Percentiles rank a stretch among this genome's conserved stretches.
Conservation (phyloP, 805 yeast genomes). For the Ogataea glucozyma region DNA sequence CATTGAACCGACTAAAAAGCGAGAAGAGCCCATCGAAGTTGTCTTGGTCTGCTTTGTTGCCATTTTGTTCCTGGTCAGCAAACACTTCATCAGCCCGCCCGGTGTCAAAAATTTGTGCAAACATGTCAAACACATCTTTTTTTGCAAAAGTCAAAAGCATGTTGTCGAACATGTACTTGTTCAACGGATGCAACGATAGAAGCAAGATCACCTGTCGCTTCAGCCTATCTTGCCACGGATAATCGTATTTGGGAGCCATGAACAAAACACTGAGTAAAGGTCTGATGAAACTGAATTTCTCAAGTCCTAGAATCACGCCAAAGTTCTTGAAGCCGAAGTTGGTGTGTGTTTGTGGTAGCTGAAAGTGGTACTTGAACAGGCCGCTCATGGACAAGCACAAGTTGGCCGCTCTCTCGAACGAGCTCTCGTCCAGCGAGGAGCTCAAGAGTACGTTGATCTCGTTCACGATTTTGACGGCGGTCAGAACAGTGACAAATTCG, state of each 20-base stretch:
- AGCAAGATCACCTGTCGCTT: conserved; percentile 25
- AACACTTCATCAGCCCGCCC: background rate
- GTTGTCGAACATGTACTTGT: conserved; percentile 19
- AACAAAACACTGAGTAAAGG: conserved; percentile 18
- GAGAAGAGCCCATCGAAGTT: conserved; percentile 16
- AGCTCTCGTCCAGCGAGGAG: conserved; percentile 14
- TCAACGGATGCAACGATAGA: conserved; percentile 25
- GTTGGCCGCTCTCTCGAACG: conserved; percentile 15
- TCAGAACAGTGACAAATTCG: conserved; percentile 30
- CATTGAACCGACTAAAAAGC: conserved; percentile 22
- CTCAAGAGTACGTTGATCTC: conserved; percentile 17
- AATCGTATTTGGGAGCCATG: conserved; percentile 18
- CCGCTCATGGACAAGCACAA: conserved; percentile 22
- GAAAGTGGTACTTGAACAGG: conserved; percentile 30
- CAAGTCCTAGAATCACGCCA: conserved; percentile 22
- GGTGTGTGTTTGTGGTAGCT: conserved; percentile 24
- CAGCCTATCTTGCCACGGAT: conserved; percentile 22
- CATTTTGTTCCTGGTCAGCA: conserved; percentile 2
- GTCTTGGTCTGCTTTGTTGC: conserved; percentile 6
- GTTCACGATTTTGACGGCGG: conserved; percentile 22
- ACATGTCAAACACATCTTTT: conserved; percentile 13
- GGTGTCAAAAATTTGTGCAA: conserved; percentile 11
- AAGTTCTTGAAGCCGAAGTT: conserved; percentile 32
- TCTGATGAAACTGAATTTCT: conserved; percentile 9
- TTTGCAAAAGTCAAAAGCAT: conserved; percentile 12